A percentile compares a stretch with the other conserved stretches of the same genome.
phyloP scores from a whole-genome alignment of 345 rosid genomes.

The Cochlearia excelsa region DNA sequence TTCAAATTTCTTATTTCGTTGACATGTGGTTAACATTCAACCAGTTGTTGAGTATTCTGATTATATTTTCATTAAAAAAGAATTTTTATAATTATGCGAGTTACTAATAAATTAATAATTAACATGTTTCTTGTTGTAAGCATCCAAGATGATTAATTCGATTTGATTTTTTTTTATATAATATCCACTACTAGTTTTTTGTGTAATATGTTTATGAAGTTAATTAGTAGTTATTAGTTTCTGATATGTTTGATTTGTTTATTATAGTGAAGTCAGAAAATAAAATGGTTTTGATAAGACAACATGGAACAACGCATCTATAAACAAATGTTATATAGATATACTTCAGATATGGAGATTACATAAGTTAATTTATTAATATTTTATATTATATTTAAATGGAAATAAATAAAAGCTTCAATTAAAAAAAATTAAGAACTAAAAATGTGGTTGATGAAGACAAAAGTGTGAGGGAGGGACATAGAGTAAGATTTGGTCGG shows the following conservation, averaged over 20 bases:
- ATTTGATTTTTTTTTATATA: constrained; percentile 16
- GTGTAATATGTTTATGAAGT: constrained; percentile 11
- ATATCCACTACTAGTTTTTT: not conserved
- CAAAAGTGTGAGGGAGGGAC: constrained; percentile 17
- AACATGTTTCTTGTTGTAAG: constrained; percentile 34
- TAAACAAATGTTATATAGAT: not conserved
- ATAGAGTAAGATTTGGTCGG: constrained; percentile 35
- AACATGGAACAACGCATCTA: constrained; percentile 25
- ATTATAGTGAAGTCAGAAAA: constrained; percentile 4
- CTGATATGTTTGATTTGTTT: constrained; percentile 1
- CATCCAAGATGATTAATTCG: constrained; percentile 21
- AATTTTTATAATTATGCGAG: not conserved
- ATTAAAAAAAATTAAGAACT: not conserved
- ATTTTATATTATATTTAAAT: not conserved
- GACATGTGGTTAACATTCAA: no score
- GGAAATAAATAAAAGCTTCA: not conserved
- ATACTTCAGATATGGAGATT: constrained; percentile 23
- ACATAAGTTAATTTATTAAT: not conserved
- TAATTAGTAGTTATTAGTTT: constrained; percentile 1
- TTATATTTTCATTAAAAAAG: constrained; percentile 7
- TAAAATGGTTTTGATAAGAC: constrained; percentile 29
- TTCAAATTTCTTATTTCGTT: no score
- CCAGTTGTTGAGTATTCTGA: not conserved
- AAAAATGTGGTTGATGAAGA: constrained; percentile 13
- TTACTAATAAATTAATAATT: constrained; percentile 23